Percentiles rank a stretch among this genome's conserved stretches.
Evolutionary conservation across 352 stramenopile genomes (phyloP).

Genomic region (Phytophthora palmivora): DNA sequence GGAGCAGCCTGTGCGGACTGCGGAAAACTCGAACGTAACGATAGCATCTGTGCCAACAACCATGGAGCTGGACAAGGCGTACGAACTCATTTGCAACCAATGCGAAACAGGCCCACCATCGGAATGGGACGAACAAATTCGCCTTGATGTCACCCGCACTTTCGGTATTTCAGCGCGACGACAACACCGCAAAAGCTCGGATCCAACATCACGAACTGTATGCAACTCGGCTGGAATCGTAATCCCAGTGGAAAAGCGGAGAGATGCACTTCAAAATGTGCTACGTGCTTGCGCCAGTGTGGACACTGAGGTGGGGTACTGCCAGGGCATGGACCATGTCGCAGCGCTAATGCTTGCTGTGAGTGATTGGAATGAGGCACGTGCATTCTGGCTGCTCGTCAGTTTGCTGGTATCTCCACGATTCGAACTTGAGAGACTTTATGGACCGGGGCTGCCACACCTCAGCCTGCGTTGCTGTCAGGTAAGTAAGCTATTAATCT

Average conservation of each 20-base stretch:
- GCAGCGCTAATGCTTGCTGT: constrained; percentile 68
- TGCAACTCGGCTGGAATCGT: constrained; percentile 19
- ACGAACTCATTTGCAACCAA: constrained; percentile 56
- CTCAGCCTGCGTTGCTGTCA: constrained; percentile 74
- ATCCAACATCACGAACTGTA: constrained; percentile 14
- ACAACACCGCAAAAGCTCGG: constrained; percentile 34
- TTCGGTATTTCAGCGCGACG: constrained; percentile 71
- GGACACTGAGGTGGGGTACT: constrained; percentile 77
- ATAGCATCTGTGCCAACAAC: constrained; percentile 13
- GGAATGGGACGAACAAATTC: constrained; percentile 73
- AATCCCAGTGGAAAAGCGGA: constrained; percentile 41
- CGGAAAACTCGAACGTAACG: neutral
- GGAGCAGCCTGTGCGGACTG: constrained; percentile 15
- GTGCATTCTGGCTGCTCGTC: constrained; percentile 77
- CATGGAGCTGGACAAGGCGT: constrained; percentile 39
- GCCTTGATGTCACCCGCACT: constrained; percentile 67
- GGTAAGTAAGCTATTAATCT: constrained; percentile 27
- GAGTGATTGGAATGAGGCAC: constrained; percentile 68
- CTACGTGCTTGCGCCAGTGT: constrained; percentile 71
- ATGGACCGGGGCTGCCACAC: constrained; percentile 62
- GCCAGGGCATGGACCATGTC: constrained; percentile 81
- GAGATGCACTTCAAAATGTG: constrained; percentile 60
- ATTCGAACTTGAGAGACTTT: constrained; percentile 71
- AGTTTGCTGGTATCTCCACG: constrained; percentile 57
- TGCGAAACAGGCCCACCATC: constrained; percentile 38